A percentile compares a stretch with the other conserved stretches of the same genome.
phyloP scores from a whole-genome alignment of 78 protist genomes.

The Chrysochromulina tobinii region DNA sequence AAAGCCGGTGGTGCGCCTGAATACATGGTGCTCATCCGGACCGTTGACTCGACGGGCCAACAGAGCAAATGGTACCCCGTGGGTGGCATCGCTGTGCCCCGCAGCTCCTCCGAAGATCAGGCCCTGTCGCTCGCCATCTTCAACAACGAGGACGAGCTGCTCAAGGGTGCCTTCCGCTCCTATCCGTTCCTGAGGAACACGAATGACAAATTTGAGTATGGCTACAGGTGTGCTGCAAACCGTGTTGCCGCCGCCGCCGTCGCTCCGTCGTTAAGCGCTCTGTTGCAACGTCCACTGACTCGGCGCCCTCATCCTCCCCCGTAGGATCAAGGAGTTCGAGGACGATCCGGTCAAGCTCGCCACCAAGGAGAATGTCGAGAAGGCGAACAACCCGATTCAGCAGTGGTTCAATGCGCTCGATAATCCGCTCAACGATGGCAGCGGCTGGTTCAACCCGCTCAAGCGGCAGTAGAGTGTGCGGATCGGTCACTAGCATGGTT shows the following conservation, averaged over 20 bases:
- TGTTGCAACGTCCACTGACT: too few relatives aligned
- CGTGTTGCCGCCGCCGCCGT: too few relatives aligned
- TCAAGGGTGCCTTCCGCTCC: neutral
- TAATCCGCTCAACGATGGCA: too few relatives aligned
- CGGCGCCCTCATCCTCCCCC: too few relatives aligned
- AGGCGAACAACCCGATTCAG: too few relatives aligned
- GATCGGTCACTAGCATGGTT: too few relatives aligned
- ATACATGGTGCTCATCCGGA: neutral
- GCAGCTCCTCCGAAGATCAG: neutral
- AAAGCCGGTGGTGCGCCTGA: neutral
- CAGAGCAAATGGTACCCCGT: neutral
- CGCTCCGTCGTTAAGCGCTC: too few relatives aligned
- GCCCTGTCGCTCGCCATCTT: neutral
- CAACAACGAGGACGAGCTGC: neutral
- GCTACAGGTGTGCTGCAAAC: neutral
- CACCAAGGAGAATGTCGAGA: too few relatives aligned
- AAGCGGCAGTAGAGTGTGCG: too few relatives aligned
- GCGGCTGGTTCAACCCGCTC: too few relatives aligned
- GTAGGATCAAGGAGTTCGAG: neutral
- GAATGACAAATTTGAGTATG: conserved; percentile 3
- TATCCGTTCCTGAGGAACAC: neutral
- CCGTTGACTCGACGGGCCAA: neutral
- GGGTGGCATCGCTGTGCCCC: conserved; percentile 19
- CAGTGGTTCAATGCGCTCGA: too few relatives aligned
- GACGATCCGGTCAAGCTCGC: neutral